Percentiles rank a stretch among this genome's conserved stretches.
Evolutionary conservation across 2,329 filamentous ascomycete genomes (phyloP).

Genomic region (Fusarium brevicatenulatum): DNA sequence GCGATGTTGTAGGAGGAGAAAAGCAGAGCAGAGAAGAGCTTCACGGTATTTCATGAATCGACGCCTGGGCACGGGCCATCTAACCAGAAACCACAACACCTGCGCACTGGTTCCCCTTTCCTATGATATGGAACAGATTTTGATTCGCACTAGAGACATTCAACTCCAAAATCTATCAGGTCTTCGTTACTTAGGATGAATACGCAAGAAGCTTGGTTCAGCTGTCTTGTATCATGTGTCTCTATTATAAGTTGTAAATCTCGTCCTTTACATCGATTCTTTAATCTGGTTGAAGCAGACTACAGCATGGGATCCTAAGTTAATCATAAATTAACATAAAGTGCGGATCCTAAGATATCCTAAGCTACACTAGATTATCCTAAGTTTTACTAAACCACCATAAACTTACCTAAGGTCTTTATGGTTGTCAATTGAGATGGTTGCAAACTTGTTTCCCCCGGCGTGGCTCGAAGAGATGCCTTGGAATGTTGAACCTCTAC

Average conservation of each 20-base stretch:
- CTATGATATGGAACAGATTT: background rate
- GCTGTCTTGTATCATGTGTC: background rate
- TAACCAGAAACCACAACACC: background rate
- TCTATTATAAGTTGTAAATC: background rate
- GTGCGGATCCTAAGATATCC: background rate
- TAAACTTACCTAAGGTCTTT: background rate
- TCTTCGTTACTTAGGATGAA: background rate
- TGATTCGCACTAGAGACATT: accelerated
- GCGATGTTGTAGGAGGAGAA: background rate
- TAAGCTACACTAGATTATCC: background rate
- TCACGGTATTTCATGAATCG: background rate
- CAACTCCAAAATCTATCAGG: background rate
- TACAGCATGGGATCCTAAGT: background rate
- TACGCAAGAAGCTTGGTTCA: background rate
- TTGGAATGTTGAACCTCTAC: too few species aligned
- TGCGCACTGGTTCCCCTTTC: background rate
- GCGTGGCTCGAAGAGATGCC: background rate
- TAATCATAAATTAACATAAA: background rate
- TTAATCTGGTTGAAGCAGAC: background rate
- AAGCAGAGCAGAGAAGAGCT: background rate
- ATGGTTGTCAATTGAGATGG: background rate
- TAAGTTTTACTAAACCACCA: background rate
- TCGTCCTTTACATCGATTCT: background rate
- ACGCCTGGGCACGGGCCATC: background rate
- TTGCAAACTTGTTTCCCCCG: background rate